Evolutionary conservation across 1,284 basidiomycete genomes (phyloP).

Genomic region (Naganishia cerealis): DNA sequence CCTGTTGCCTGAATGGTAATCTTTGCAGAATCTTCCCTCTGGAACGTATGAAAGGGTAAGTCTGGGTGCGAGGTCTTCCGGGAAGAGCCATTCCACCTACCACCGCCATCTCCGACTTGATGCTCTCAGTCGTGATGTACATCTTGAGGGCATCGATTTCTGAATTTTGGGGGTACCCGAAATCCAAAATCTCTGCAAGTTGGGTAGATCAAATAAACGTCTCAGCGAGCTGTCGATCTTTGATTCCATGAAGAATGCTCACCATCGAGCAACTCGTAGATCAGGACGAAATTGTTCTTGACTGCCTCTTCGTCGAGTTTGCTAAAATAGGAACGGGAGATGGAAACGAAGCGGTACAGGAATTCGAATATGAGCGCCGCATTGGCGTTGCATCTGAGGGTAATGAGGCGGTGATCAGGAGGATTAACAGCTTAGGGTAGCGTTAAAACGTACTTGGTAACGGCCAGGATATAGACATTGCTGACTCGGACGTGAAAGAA

Average conservation of each 20-base stretch:
- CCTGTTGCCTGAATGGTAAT: constrained; percentile 96
- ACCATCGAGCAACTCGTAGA: constrained; percentile 95
- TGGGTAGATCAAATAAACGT: background rate
- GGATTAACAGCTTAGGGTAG: background rate
- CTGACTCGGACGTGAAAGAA: constrained; percentile 96
- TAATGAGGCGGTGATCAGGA: background rate
- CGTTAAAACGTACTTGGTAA: constrained; percentile 73
- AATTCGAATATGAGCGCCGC: constrained; percentile 98
- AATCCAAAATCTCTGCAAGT: constrained; percentile 86
- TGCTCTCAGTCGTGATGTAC: constrained; percentile 96
- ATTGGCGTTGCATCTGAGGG: constrained; percentile 83
- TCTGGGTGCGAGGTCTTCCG: background rate
- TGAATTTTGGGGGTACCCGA: constrained; percentile 99
- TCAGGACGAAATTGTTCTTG: constrained; percentile 97
- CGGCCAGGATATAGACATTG: constrained; percentile 90
- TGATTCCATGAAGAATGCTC: constrained; percentile 37
- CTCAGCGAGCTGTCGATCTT: background rate
- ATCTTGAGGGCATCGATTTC: constrained; percentile 96
- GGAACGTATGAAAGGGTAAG: constrained; percentile 9
- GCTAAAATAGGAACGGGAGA: constrained; percentile 91
- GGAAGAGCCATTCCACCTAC: constrained; percentile 57
- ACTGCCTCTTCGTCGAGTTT: constrained; percentile 96
- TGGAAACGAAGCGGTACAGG: constrained; percentile 90
- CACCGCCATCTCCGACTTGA: constrained; percentile 76
- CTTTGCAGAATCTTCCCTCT: constrained; percentile 90